These are phyloP conservation scores for Saturnispora besseyi DNA, from an alignment of 805 yeast species.

Conservation along the genomic window DNA sequence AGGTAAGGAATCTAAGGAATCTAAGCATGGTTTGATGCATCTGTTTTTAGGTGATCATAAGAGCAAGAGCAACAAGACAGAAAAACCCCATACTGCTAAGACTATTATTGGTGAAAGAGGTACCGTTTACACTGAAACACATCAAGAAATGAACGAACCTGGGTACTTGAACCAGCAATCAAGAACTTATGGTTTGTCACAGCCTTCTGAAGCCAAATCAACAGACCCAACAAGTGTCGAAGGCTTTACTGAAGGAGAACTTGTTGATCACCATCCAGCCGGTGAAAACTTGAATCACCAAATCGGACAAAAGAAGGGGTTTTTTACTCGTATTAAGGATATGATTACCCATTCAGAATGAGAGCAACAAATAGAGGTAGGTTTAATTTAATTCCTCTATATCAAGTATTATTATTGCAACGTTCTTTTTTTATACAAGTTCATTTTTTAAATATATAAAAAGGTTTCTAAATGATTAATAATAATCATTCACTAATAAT, in stretches of 20 bases:
- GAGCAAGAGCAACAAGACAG: neutral
- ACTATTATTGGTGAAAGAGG: conserved; percentile 4
- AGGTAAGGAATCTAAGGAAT: neutral
- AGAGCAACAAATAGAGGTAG: too few species aligned
- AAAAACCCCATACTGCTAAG: neutral
- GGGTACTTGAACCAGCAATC: neutral
- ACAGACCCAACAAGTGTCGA: neutral
- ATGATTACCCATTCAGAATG: neutral
- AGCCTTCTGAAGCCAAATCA: neutral
- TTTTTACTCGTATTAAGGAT: neutral
- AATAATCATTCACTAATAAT: too few species aligned
- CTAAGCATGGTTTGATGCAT: neutral
- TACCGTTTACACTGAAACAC: conserved; percentile 4
- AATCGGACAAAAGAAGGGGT: neutral
- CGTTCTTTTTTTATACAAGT: too few species aligned
- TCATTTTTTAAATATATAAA: too few species aligned
- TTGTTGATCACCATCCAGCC: neutral
- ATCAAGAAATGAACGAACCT: conserved; percentile 2
- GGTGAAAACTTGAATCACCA: neutral
- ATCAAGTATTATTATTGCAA: too few species aligned
- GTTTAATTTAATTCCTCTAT: too few species aligned
- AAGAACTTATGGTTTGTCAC: neutral
- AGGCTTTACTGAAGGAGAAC: neutral
- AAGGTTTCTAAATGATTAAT: too few species aligned
- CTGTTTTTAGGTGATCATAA: neutral